These are phyloP conservation scores for Sphagnum fallax DNA, from an alignment of 228 moss, liverwort and hornwort species.

Conservation along the genomic window DNA sequence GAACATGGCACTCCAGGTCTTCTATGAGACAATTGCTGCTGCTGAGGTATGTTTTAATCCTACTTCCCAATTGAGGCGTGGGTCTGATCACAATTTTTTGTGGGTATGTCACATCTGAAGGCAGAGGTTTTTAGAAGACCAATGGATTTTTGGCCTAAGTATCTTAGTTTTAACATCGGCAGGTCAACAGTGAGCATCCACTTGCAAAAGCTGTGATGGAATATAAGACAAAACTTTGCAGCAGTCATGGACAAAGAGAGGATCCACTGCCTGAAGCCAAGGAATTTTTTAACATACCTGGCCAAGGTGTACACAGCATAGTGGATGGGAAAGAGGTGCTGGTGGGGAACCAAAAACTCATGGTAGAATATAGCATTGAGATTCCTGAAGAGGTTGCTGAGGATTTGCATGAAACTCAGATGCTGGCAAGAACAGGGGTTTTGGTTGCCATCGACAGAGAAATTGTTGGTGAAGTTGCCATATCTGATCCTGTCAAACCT, in stretches of 20 bases:
- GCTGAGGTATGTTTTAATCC: slow-evolving; percentile 53
- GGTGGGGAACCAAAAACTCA: slow-evolving; percentile 66
- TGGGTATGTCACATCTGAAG: no score
- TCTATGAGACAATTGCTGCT: slow-evolving; percentile 69
- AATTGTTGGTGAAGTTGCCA: slow-evolving; percentile 69
- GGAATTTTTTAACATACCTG: slow-evolving; percentile 73
- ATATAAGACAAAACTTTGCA: slow-evolving; percentile 44
- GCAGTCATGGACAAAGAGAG: slow-evolving; percentile 13
- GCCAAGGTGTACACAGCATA: slow-evolving; percentile 69
- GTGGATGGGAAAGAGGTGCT: slow-evolving; percentile 50
- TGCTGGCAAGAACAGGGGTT: slow-evolving; percentile 70
- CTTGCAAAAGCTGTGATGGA: slow-evolving; percentile 86
- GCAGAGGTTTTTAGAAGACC: no score
- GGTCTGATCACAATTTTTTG: no score
- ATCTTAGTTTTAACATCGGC: neutral
- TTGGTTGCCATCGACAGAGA: slow-evolving; percentile 62
- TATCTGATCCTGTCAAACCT: slow-evolving; percentile 89
- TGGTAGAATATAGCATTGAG: slow-evolving; percentile 44
- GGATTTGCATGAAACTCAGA: slow-evolving; percentile 57
- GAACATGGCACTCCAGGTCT: slow-evolving; percentile 69
- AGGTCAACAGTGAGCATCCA: slow-evolving; percentile 94
- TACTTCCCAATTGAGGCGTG: no score
- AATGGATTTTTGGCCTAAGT: no score
- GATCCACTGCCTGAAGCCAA: slow-evolving; percentile 26
- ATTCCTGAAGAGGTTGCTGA: slow-evolving; percentile 53